These are phyloP conservation scores for Acanthamoeba sp. DNA, from an alignment of 208 protist species.

Conservation along the genomic window DNA sequence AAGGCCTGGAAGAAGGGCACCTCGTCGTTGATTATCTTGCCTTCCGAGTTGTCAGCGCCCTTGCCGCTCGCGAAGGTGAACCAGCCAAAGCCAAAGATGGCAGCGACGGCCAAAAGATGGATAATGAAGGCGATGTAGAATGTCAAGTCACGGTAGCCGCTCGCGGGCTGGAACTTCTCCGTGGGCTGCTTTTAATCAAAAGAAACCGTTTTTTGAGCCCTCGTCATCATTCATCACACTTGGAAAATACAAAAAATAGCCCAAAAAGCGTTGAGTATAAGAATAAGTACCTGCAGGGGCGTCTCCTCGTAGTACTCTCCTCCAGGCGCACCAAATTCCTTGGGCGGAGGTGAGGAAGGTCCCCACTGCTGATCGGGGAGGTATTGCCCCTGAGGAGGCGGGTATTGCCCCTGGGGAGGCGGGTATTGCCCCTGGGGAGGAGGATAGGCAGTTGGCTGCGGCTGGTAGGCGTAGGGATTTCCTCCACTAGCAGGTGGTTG, in stretches of 20 bases:
- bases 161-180: slow-evolving; percentile 47
- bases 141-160: slow-evolving; percentile 61
- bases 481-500: neutral
- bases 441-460: neutral
- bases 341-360: neutral
- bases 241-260: neutral
- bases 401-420: neutral
- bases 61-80: slow-evolving; percentile 44
- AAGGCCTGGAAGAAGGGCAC: neutral
- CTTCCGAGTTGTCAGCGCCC: slow-evolving; percentile 40
- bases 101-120: slow-evolving; percentile 11
- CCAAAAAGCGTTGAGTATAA: neutral
- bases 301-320: slow-evolving; percentile 41
- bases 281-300: neutral
- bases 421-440: neutral
- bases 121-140: slow-evolving; percentile 61
- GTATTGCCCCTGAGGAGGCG: slow-evolving; percentile 27
- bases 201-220: neutral
- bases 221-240: neutral
- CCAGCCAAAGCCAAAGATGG: slow-evolving; percentile 50
- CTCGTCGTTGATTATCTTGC: slow-evolving; percentile 1
- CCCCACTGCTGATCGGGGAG: neutral
- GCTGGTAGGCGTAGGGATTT: slow-evolving; percentile 52
- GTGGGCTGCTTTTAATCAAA: neutral
- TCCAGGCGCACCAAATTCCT: slow-evolving; percentile 15